phyloP scores from a whole-genome alignment of 2,329 filamentous ascomycete genomes.

The Trichophyton simii region DNA sequence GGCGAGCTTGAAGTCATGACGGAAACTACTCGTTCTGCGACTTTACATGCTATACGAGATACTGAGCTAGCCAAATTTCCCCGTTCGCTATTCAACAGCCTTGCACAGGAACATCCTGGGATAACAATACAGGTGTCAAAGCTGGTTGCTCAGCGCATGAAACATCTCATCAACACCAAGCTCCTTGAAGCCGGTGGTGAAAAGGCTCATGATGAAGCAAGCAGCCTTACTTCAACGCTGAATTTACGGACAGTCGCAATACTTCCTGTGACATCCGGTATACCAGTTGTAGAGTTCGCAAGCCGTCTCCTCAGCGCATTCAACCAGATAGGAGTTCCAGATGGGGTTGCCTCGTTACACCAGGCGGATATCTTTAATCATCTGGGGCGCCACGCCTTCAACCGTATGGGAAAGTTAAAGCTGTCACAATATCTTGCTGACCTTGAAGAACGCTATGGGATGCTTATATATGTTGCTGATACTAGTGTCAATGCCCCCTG shows the following conservation, averaged over 20 bases:
- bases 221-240: constrained; percentile 61
- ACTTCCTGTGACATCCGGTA: constrained; percentile 76
- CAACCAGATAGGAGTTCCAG: constrained; percentile 74
- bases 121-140: constrained; percentile 99
- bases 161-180: constrained; percentile 72
- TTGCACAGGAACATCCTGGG: constrained; percentile 90
- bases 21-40: constrained; percentile 79
- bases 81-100: constrained; percentile 89
- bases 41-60: constrained; percentile 87
- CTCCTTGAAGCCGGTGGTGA: constrained; percentile 55
- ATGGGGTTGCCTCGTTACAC: constrained; percentile 83
- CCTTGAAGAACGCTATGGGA: constrained; percentile 89
- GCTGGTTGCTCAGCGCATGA: constrained; percentile 92
- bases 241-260: constrained; percentile 90
- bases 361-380: constrained; percentile 91
- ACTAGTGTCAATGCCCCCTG: constrained; percentile 94
- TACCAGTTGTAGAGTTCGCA: constrained; percentile 93
- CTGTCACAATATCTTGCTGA: constrained; percentile 92
- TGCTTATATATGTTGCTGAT: constrained; percentile 91
- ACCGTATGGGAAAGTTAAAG: constrained; percentile 91
- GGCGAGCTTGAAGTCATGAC: constrained; percentile 95
- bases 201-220: constrained; percentile 39
- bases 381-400: constrained; percentile 90
- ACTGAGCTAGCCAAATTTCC: constrained; percentile 95
- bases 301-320: constrained; percentile 76